Evolutionary conservation across 2,329 filamentous ascomycete genomes (phyloP).

Genomic region (Hymenotorrendiella dingleyae): DNA sequence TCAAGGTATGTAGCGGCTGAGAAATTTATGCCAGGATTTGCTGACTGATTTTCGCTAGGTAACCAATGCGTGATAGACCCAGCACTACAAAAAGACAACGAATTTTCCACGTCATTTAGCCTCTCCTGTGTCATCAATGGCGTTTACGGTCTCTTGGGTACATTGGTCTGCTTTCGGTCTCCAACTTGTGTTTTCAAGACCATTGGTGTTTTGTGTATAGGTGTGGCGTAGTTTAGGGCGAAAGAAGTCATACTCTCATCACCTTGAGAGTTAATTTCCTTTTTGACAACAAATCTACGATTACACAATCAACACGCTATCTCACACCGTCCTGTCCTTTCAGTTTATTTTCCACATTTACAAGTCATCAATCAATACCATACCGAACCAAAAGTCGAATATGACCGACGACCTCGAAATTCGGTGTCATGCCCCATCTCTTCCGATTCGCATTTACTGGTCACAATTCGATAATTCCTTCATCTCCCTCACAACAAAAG

Average conservation of each 20-base stretch:
- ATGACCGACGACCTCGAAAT: no score
- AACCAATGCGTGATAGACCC: constrained; percentile 49
- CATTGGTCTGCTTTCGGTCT: constrained; percentile 24
- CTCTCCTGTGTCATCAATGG: constrained; percentile 24
- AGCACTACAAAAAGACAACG: constrained; percentile 37
- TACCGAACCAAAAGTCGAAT: no score
- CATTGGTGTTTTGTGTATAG: constrained; percentile 30
- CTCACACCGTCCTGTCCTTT: constrained; percentile 30
- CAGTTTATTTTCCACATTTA: constrained; percentile 18
- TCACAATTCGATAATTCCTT: no score
- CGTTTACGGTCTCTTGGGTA: constrained; percentile 25
- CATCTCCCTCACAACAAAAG: no score
- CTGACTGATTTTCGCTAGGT: constrained; percentile 35
- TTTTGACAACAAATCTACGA: constrained; percentile 21
- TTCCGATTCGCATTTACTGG: no score
- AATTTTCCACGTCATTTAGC: constrained; percentile 29
- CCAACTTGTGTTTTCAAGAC: constrained; percentile 17
- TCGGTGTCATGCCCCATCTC: no score
- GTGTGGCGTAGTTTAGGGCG: constrained; percentile 27
- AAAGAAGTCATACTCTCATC: constrained; percentile 23
- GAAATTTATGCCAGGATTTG: no score
- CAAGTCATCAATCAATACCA: background rate
- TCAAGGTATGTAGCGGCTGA: constrained; percentile 63
- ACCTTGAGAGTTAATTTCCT: constrained; percentile 14
- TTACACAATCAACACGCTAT: constrained; percentile 16